Evolutionary conservation across 352 stramenopile genomes (phyloP).

Genomic region (Globisporangium emineosum): DNA sequence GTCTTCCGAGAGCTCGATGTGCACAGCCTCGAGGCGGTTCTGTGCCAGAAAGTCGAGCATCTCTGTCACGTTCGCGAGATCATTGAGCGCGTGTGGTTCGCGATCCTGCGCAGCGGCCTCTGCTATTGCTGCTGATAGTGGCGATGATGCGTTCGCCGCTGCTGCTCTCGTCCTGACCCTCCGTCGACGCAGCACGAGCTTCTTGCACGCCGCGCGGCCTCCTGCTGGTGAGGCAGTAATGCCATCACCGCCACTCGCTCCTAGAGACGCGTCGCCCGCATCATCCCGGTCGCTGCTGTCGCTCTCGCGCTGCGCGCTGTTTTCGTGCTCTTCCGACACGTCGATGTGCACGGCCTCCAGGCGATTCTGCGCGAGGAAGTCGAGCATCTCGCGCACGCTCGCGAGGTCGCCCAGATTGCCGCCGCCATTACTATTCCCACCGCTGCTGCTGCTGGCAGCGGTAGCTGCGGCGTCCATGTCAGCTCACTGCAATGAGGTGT

Average conservation of each 20-base stretch:
- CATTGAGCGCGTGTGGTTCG: not conserved
- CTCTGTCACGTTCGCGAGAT: conserved; percentile 3
- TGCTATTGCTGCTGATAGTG: not conserved
- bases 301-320: not conserved
- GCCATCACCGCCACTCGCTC: not conserved
- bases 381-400: conserved; percentile 12
- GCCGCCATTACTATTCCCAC: no score
- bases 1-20: conserved; percentile 1
- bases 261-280: not conserved
- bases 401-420: conserved; percentile 2
- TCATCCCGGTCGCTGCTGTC: not conserved
- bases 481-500: no score
- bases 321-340: not conserved
- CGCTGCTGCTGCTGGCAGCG: not conserved
- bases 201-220: not conserved
- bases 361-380: conserved; percentile 12
- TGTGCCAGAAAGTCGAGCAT: conserved; percentile 9
- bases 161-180: not conserved
- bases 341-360: conserved; percentile 9
- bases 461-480: not conserved
- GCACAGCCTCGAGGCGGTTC: conserved; percentile 3
- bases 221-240: not conserved
- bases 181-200: conserved; percentile 7
- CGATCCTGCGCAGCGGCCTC: not conserved
- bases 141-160: not conserved